These are phyloP conservation scores for Pulveroboletus sp. DNA, from an alignment of 768 basidiomycete genomes.

Conservation along the genomic window DNA sequence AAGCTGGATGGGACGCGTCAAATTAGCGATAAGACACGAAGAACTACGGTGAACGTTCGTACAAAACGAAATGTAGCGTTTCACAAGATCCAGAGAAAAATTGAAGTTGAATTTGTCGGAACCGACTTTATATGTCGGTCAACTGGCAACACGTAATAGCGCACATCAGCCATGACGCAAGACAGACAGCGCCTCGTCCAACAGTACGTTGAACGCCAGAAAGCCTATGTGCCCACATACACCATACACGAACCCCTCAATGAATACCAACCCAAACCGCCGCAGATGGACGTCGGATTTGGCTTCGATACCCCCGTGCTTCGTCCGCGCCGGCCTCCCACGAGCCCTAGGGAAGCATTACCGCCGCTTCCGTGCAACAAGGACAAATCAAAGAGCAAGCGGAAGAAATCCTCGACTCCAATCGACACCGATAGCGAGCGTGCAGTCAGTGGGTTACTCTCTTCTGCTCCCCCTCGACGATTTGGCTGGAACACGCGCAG, in stretches of 20 bases:
- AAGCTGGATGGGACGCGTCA: too few relatives aligned
- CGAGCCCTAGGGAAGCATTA: neutral
- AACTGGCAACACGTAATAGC: neutral
- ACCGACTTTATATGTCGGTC: neutral
- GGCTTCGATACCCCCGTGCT: slow-evolving; percentile 58
- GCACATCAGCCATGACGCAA: slow-evolving; percentile 16
- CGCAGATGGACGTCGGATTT: slow-evolving; percentile 20
- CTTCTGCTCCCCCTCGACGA: neutral
- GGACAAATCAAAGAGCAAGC: slow-evolving; percentile 27
- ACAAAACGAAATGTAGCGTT: neutral
- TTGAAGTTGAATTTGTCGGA: neutral
- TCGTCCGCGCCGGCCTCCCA: slow-evolving; percentile 40
- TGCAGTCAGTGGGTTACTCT: slow-evolving; percentile 32
- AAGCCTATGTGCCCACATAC: slow-evolving; percentile 41
- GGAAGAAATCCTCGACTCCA: slow-evolving; percentile 13
- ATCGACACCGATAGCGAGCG: slow-evolving; percentile 34
- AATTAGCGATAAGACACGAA: neutral
- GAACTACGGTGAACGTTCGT: neutral
- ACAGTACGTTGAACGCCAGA: slow-evolving; percentile 51
- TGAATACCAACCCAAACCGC: slow-evolving; percentile 8
- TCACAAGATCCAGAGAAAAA: slow-evolving; percentile 6
- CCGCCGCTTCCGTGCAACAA: slow-evolving; percentile 4
- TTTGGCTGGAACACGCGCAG: slow-evolving; percentile 31
- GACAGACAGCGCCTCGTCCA: slow-evolving; percentile 43
- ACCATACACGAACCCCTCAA: slow-evolving; percentile 36